phyloP scores from a whole-genome alignment of 257 asterid genomes.

The Nemophila menziesii region DNA sequence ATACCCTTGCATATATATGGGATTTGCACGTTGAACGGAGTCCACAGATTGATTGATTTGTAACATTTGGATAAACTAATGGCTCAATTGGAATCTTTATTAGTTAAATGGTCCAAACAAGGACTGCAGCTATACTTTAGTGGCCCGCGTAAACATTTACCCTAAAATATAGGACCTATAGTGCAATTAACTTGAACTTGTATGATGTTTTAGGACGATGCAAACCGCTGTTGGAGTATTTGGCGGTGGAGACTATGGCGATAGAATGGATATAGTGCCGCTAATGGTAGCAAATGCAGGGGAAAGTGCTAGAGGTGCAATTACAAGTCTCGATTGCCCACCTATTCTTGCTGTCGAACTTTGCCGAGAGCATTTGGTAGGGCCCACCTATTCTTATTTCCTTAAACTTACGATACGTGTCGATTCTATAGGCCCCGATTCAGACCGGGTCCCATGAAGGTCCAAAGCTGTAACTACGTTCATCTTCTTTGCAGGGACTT shows the following conservation, averaged over 20 bases:
- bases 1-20: no score
- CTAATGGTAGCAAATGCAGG: slow-evolving; percentile 86
- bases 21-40: no score
- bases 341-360: slow-evolving; percentile 73
- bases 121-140: no score
- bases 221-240: slow-evolving; percentile 94
- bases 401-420: not conserved
- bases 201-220: slow-evolving; percentile 44
- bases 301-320: slow-evolving; percentile 59
- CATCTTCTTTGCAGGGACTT: slow-evolving; percentile 49
- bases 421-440: not conserved
- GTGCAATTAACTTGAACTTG: no score
- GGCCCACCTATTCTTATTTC: slow-evolving; percentile 6
- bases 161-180: no score
- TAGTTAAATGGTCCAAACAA: no score
- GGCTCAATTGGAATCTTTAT: no score
- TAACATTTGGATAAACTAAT: no score
- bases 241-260: slow-evolving; percentile 62
- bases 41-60: no score
- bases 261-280: slow-evolving; percentile 49
- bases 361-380: slow-evolving; percentile 92
- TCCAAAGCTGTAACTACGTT: no score
- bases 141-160: no score
- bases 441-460: not conserved
- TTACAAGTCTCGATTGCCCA: slow-evolving; percentile 69